Evolutionary conservation across 768 basidiomycete species (phyloP).

Genomic region (Boletus rubropictus): DNA sequence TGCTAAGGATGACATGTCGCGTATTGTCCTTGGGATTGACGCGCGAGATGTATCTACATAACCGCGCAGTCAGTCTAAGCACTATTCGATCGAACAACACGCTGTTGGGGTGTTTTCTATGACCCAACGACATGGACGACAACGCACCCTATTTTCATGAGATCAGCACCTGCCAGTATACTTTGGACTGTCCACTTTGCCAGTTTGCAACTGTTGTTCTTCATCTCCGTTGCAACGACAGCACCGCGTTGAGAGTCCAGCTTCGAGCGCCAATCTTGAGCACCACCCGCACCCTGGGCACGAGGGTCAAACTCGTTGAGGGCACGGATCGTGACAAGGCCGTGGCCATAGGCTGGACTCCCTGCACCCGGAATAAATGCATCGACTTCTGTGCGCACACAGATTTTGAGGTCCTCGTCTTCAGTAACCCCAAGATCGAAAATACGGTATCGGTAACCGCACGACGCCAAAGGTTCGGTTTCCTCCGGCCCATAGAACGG

Average conservation of each 20-base stretch:
- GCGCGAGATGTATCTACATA: constrained; percentile 84
- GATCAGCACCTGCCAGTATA: constrained; percentile 88
- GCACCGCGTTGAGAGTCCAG: constrained; percentile 95
- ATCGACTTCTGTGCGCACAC: constrained; percentile 95
- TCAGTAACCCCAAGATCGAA: constrained; percentile 89
- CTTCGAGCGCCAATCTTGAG: constrained; percentile 98
- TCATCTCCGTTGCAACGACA: constrained; percentile 99
- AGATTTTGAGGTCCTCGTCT: constrained; percentile 86
- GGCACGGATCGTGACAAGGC: constrained; percentile 86
- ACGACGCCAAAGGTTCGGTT: constrained; percentile 90
- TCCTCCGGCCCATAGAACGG: constrained; percentile 95
- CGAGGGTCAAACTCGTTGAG: constrained; percentile 96
- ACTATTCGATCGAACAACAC: background rate
- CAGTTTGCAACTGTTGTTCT: constrained; percentile 97
- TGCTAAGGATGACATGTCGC: constrained; percentile 92
- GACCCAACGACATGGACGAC: background rate
- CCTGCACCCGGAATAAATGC: constrained; percentile 66
- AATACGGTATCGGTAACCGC: constrained; percentile 92
- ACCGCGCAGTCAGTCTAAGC: constrained; percentile 10
- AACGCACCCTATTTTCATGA: constrained; percentile 93
- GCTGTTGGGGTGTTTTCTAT: background rate
- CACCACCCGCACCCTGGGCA: constrained; percentile 84
- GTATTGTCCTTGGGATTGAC: constrained; percentile 91
- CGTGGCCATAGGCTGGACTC: constrained; percentile 62
- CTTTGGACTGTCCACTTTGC: constrained; percentile 97